Evolutionary conservation across 176 grass and related monocot species (phyloP), one percentile per base, ranked within the genome.

Genomic region (Avena atlantica): DNA sequence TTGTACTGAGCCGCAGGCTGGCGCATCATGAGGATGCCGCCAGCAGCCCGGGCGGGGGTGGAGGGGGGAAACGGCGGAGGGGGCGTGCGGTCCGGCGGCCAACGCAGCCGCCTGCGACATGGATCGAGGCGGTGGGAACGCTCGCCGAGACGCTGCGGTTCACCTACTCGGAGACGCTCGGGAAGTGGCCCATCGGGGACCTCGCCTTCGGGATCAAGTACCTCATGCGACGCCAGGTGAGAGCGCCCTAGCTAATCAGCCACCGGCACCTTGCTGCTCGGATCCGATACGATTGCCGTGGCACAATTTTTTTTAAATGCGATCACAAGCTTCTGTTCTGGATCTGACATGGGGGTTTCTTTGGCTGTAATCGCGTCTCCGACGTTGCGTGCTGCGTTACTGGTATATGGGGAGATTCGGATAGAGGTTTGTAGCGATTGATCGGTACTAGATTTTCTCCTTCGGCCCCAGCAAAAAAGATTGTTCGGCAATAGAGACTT

Each of bases 121-220:
- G 94, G 97, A 87, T 95, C 67, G 97, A 98, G 86, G 97, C 94
- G 53, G 97, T 91, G 57, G 87, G 92, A 15, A 96, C 97, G 68
- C 92, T 98, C 8, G 92, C 94, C 5, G 97, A 93, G 74, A 96
- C 97, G 68, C 92, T 98, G 51, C 90, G 97, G 34, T 98, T 98
- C 70, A 98, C 97, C 53, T 98, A 98, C 78, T 88, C 87, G 34
- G 97, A 98, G 86, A 98, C 97, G 74, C 90, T 98, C 19, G 97
- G 94, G 59, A 98, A 98, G 89, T 98, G 97, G 97, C 97, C 97
- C 44, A 96, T 98, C 81, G 94, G 92, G 19, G 97, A 98, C 87
- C 88, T 98, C 53, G 94, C 97, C 29, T 98, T 98, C 78, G 97
- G 97, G 64, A 98, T 98, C 80, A 98, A 96, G 67, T 98, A 98